Evolutionary conservation across 352 stramenopile species (phyloP).

Genomic region (Phytophthora ramorum): DNA sequence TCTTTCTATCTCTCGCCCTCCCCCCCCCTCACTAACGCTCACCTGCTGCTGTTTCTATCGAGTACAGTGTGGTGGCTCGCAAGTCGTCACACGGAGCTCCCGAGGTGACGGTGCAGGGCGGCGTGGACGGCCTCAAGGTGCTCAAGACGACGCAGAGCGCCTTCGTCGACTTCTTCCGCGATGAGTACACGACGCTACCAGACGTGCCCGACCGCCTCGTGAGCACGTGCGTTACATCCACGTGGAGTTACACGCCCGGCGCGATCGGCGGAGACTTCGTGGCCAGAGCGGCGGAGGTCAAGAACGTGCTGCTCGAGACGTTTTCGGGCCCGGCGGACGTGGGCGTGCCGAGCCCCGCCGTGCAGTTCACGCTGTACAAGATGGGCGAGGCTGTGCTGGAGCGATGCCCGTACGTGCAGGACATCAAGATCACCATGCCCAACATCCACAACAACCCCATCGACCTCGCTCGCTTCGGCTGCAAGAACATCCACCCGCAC

Average conservation of each 20-base stretch:
- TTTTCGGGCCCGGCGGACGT: constrained; percentile 84
- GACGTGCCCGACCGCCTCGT: constrained; percentile 83
- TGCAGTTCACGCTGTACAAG: constrained; percentile 88
- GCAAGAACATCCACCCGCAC: constrained; percentile 89
- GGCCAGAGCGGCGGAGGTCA: constrained; percentile 57
- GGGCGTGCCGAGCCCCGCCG: constrained; percentile 74
- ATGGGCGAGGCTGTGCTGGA: constrained; percentile 87
- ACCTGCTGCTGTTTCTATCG: constrained; percentile 4
- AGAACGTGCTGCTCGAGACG: constrained; percentile 74
- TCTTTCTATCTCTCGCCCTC: not conserved
- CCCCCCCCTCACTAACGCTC: constrained; percentile 2
- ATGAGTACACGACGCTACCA: constrained; percentile 80
- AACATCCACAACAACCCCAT: constrained; percentile 93
- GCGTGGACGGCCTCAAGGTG: constrained; percentile 74
- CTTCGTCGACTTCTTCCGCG: constrained; percentile 88
- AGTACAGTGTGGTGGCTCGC: constrained; percentile 54
- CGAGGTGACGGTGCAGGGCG: constrained; percentile 59
- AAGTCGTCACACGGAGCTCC: constrained; percentile 48
- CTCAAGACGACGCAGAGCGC: constrained; percentile 92
- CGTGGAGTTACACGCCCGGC: constrained; percentile 75
- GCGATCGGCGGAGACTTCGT: constrained; percentile 47
- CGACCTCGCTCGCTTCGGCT: constrained; percentile 81
- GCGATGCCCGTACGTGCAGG: constrained; percentile 65
- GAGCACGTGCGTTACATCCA: constrained; percentile 73
- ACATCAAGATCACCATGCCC: constrained; percentile 83